These are phyloP conservation scores for Dillenia suffruticosa DNA, from an alignment of 164 flowering plant species.

Conservation along the genomic window DNA sequence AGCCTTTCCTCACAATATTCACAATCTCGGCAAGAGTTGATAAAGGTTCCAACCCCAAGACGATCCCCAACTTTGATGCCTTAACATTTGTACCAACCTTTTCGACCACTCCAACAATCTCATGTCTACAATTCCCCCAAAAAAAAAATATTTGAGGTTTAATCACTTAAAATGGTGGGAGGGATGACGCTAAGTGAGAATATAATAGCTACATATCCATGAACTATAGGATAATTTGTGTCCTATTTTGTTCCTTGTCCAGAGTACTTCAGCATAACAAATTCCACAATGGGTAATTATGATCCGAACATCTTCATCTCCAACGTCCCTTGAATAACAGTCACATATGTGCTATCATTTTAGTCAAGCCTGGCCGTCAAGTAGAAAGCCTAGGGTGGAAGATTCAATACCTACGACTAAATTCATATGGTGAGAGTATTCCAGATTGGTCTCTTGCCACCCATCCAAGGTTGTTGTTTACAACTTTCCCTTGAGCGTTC, in stretches of 20 bases:
- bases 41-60: slow-evolving; percentile 84
- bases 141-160: not conserved
- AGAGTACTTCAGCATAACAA: slow-evolving; percentile 67
- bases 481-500: not conserved
- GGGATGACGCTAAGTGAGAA: no score
- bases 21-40: slow-evolving; percentile 80
- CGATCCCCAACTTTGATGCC: slow-evolving; percentile 75
- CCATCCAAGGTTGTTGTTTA: slow-evolving; percentile 44
- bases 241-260: slow-evolving; percentile 52
- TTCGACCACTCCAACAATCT: slow-evolving; percentile 73
- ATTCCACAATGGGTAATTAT: slow-evolving; percentile 77
- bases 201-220: no score
- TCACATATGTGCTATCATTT: not conserved
- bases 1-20: slow-evolving; percentile 51
- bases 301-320: slow-evolving; percentile 53
- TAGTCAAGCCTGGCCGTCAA: not conserved
- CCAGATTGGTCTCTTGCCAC: slow-evolving; percentile 83
- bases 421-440: slow-evolving; percentile 56
- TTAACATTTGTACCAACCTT: slow-evolving; percentile 63
- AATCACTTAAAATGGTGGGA: no score
- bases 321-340: slow-evolving; percentile 29
- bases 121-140: slow-evolving; percentile 45
- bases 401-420: slow-evolving; percentile 51
- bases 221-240: slow-evolving; percentile 38
- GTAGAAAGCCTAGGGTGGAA: no score